Percentiles rank a stretch among this genome's conserved stretches.
phyloP scores from a whole-genome alignment of 306 rosid species.

The Corylus avellana region DNA sequence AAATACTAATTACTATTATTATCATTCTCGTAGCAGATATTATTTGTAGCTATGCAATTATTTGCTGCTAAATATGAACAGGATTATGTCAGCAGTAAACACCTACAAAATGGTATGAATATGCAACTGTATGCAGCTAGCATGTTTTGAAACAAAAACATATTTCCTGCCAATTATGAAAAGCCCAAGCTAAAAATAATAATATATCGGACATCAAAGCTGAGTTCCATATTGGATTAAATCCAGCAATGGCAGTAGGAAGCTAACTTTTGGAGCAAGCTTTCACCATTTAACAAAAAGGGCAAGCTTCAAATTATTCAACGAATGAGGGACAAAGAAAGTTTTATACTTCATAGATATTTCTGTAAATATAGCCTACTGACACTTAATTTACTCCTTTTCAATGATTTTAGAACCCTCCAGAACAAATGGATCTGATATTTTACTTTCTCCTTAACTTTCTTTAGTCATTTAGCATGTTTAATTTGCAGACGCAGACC shows the following conservation, averaged over 20 bases:
- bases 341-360: not conserved
- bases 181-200: not conserved
- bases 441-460: not conserved
- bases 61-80: slow-evolving; percentile 5
- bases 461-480: not conserved
- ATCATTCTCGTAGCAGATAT: not conserved
- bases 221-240: not conserved
- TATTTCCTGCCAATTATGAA: not conserved
- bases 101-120: not conserved
- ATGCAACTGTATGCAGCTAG: not conserved
- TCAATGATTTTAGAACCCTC: not conserved
- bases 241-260: not conserved
- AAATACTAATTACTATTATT: not conserved
- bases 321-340: not conserved
- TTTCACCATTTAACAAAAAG: not conserved
- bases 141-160: slow-evolving; percentile 8
- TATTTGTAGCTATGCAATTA: not conserved
- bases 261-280: not conserved
- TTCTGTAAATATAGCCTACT: too few relatives aligned
- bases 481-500: not conserved
- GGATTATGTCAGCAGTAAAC: not conserved
- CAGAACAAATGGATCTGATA: not conserved
- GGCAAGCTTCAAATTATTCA: not conserved
- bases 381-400: not conserved
- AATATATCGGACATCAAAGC: not conserved